Evolutionary conservation across 208 protist genomes (phyloP).

Genomic region (Wallacemonas sp.): DNA sequence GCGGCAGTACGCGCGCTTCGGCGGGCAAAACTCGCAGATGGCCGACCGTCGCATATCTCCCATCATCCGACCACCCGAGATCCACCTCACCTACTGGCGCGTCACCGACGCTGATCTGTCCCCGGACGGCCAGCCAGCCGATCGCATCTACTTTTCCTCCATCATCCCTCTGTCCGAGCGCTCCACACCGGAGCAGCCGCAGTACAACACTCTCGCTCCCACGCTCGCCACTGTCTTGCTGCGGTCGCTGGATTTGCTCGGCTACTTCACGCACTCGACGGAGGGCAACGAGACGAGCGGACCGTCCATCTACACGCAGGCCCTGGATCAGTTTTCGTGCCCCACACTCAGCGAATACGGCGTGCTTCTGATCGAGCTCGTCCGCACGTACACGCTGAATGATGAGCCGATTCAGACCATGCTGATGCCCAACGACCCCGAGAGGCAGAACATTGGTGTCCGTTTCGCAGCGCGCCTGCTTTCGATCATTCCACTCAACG

Average conservation of each 20-base stretch:
- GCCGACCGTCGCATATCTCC: slow-evolving; percentile 34
- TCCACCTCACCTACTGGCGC: slow-evolving; percentile 63
- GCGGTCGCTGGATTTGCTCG: slow-evolving; percentile 86
- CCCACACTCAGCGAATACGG: slow-evolving; percentile 80
- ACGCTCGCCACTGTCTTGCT: slow-evolving; percentile 72
- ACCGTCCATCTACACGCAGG: slow-evolving; percentile 56
- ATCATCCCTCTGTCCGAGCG: slow-evolving; percentile 50
- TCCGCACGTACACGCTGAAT: slow-evolving; percentile 66
- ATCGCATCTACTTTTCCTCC: slow-evolving; percentile 59
- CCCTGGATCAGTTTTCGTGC: slow-evolving; percentile 63
- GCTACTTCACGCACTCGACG: slow-evolving; percentile 87
- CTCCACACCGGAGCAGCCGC: slow-evolving; percentile 20
- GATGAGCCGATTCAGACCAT: slow-evolving; percentile 47
- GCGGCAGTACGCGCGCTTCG: slow-evolving; percentile 47
- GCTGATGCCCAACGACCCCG: slow-evolving; percentile 17
- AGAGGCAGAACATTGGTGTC: slow-evolving; percentile 28
- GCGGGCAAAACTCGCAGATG: slow-evolving; percentile 29
- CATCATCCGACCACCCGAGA: slow-evolving; percentile 55
- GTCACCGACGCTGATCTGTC: slow-evolving; percentile 28
- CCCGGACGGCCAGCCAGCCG: slow-evolving; percentile 11
- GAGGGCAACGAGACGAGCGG: slow-evolving; percentile 46
- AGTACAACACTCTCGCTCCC: slow-evolving; percentile 35
- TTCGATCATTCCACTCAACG: slow-evolving; percentile 83
- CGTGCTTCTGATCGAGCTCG: slow-evolving; percentile 84
- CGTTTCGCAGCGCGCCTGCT: slow-evolving; percentile 78